Base-by-base conservation (phyloP, 176 grass and related monocot species). In the Pharus latifolius region DNA sequence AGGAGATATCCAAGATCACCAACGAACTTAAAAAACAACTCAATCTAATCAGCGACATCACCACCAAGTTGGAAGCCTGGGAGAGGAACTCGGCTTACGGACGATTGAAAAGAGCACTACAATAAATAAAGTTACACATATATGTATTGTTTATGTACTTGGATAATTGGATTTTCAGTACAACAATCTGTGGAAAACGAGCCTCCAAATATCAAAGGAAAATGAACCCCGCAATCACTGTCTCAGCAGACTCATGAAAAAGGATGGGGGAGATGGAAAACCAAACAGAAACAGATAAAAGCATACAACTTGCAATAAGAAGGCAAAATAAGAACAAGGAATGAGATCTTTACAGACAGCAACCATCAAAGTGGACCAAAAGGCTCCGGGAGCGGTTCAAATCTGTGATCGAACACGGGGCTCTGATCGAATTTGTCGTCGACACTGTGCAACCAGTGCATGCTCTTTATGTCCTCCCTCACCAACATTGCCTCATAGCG, bases 361-460 rank as follows among this genome's bases (percentile, higher is more conserved):
- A 45, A 71, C 18, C 44, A 70, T 87, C 78, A 90, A 20, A 91
- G 74, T 1, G 90, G 90, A 79, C 80, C 79, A 53, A 99, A 99
- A 26, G 91, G 96, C 72, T 99, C 96, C 16, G 96, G 96, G 3
- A 82, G 96, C 19, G 87, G 78, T 50, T 94, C 95, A 2, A 98
- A 94, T 26, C 90, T 69, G 64, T 98, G 87, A 74, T 98, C 90
- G 34, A 98, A 94, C 66, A 97, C 65, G 0, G 84, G 81, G 64
- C 87, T 81, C 77, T 95, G 87, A 30, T 99, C 90, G 0, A 81
- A 93, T 65, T 84, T 93, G 57, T 95, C 96, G 3, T 94, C 96
- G 2, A 56, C 64, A 12, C 23, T 85, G 59, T 95, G 96, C 82
- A 99, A 40, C 96, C 96, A 95, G 63, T 68, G 88, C 3, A 77